Evolutionary conservation across 495 filamentous ascomycete species (phyloP), one percentile per base, ranked within the genome.

Genomic region (Xylaria intraflava): DNA sequence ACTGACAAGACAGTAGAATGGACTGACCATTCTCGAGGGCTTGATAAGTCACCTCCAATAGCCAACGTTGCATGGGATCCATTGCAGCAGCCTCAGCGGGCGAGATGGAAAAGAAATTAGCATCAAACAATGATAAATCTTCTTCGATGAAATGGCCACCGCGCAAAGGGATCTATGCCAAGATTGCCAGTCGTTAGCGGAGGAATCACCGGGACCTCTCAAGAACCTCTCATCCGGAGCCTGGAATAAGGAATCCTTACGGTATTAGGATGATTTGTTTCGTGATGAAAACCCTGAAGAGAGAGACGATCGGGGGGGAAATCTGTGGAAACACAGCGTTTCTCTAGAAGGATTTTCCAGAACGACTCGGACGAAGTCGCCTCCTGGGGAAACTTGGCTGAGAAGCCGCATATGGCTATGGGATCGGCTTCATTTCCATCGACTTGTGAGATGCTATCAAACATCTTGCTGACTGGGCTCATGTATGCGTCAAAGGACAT

Each of bases 21-120:
- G 72, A 16, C 46, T 57, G 49, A 65, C 65, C 75, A 24, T 72
- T 67, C 43, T 83, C 78, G 26, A 83, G 59, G 0, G 71, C 72
- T 52, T 78, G 71, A 49, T 81, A 85, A 0, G 70, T 62, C 2
- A 69, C 60, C 53, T 85, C 82, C 3, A 85, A 65, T 2, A 78
- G 54, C 5, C 73, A 56, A 10, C 66, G 51, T 27, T 68, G 60
- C 49, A 48, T 42, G 0, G 67, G 66, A 39, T 69, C 81, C 56
- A 82, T 72, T 0, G 57, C 51, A 49, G 69, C 70, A 4, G 71
- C 73, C 59, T 83, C 80, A 0, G 66, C 59, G 4, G 74, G 64
- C 0, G 72, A 71, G 33, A 81, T 77, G 11, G 68, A 67, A 65
- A 86, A 86, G 69, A 84, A 84, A 2, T 35, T 9, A 0, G 65